These are phyloP conservation scores for Annulohypoxylon truncatum DNA, from an alignment of 2,329 filamentous ascomycete genomes.

Conservation along the genomic window DNA sequence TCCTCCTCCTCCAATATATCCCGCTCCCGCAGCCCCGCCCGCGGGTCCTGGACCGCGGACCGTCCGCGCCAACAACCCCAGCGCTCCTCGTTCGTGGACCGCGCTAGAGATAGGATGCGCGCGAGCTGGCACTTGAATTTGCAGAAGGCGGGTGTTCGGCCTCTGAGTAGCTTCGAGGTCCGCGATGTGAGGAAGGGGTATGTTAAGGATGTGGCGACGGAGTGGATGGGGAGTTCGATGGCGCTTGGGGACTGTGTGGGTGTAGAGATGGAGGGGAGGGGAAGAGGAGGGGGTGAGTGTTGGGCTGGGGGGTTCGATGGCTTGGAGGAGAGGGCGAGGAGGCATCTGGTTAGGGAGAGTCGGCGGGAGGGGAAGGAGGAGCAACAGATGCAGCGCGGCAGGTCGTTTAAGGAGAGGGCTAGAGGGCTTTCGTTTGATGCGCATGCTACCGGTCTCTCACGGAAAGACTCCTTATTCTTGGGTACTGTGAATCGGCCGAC, in stretches of 20 bases:
- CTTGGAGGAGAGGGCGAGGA: neutral
- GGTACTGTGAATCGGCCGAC: neutral
- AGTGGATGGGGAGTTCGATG: neutral
- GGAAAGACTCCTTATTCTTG: constrained; percentile 37
- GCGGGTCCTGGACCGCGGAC: constrained; percentile 35
- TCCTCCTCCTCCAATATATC: neutral
- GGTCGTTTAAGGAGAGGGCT: neutral
- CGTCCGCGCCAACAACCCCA: constrained; percentile 23
- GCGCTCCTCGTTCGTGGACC: constrained; percentile 33
- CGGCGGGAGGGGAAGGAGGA: neutral
- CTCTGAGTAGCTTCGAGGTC: constrained; percentile 37
- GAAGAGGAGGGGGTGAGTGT: neutral
- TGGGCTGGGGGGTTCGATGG: neutral
- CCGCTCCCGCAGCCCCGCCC: constrained; percentile 18
- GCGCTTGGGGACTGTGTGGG: neutral
- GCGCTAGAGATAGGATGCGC: constrained; percentile 22
- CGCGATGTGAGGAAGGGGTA: constrained; percentile 10
- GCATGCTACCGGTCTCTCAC: neutral
- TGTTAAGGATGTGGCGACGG: neutral
- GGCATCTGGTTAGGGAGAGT: neutral
- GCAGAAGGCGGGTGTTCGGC: constrained; percentile 24
- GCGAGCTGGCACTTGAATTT: constrained; percentile 26
- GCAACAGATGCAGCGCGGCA: too few relatives aligned
- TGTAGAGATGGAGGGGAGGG: neutral
- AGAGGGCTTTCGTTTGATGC: neutral